Percentiles rank a stretch among this genome's conserved stretches.
Conservation (phyloP, 306 rosid genomes). For the Citrullus colocynthis region DNA sequence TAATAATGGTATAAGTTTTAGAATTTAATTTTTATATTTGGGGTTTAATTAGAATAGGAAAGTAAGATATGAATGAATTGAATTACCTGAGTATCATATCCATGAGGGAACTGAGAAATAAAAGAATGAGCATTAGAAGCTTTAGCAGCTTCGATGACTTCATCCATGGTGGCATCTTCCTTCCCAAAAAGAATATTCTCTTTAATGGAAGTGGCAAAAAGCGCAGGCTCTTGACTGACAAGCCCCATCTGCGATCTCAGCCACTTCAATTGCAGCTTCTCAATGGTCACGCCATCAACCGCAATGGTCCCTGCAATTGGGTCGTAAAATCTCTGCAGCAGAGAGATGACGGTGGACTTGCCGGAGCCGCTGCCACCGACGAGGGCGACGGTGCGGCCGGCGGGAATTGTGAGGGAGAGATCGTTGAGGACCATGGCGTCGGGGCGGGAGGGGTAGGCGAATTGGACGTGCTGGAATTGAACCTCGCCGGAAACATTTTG, state of each 20-base stretch:
- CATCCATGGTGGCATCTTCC: constrained; percentile 54
- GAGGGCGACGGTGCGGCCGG: constrained; percentile 64
- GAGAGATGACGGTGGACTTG: constrained; percentile 62
- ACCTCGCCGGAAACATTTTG: constrained; percentile 48
- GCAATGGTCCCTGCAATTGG: constrained; percentile 54
- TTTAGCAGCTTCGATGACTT: constrained; percentile 53
- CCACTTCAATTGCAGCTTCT: constrained; percentile 64
- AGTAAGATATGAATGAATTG: neutral
- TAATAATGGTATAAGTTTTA: too few relatives aligned
- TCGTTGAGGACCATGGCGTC: constrained; percentile 46
- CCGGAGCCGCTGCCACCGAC: constrained; percentile 93
- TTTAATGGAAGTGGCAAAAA: constrained; percentile 65
- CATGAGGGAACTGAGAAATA: constrained; percentile 53
- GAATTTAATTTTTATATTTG: too few relatives aligned
- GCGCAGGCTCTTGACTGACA: constrained; percentile 90
- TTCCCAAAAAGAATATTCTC: constrained; percentile 83
- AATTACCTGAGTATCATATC: constrained; percentile 69
- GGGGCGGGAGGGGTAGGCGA: constrained; percentile 81
- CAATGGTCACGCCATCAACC: constrained; percentile 54
- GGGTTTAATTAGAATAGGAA: too few relatives aligned
- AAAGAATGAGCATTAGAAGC: constrained; percentile 82
- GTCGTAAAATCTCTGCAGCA: constrained; percentile 83
- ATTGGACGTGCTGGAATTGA: constrained; percentile 40
- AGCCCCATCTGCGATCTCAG: constrained; percentile 80
- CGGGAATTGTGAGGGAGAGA: constrained; percentile 46